A percentile compares a stretch with the other conserved stretches of the same genome.
phyloP scores from a whole-genome alignment of 2,329 filamentous ascomycete species.

The Fusarium sp. region DNA sequence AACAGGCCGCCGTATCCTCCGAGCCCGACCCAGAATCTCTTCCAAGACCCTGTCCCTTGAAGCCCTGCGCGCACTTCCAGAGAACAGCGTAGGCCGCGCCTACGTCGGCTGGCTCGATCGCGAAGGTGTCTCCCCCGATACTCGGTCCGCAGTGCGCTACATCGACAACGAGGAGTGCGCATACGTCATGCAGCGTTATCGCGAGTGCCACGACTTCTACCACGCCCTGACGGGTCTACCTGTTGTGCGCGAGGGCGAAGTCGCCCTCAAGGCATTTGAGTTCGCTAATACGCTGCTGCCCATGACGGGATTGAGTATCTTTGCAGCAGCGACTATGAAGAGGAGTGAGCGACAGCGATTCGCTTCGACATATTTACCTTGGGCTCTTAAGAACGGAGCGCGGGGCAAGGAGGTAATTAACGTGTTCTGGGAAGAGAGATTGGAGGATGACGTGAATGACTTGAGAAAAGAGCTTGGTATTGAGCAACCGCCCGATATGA shows the following conservation, averaged over 20 bases:
- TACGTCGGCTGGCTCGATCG: slow-evolving; percentile 94
- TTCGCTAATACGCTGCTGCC: slow-evolving; percentile 94
- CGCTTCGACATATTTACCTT: slow-evolving; percentile 82
- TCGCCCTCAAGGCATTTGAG: slow-evolving; percentile 98
- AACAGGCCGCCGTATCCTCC: slow-evolving; percentile 90
- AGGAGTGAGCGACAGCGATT: slow-evolving; percentile 82
- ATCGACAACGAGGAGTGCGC: slow-evolving; percentile 96
- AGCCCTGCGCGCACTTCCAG: slow-evolving; percentile 77
- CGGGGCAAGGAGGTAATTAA: slow-evolving; percentile 86
- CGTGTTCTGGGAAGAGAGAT: slow-evolving; percentile 96
- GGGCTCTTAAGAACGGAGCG: slow-evolving; percentile 88
- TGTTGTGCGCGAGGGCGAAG: slow-evolving; percentile 92
- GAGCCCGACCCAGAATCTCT: slow-evolving; percentile 88
- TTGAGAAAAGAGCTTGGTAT: slow-evolving; percentile 82
- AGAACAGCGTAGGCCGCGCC: slow-evolving; percentile 80
- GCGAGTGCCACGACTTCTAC: slow-evolving; percentile 98
- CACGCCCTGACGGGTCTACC: slow-evolving; percentile 94
- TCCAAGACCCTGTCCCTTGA: slow-evolving; percentile 76
- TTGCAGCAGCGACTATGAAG: slow-evolving; percentile 89
- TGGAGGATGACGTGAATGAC: slow-evolving; percentile 84
- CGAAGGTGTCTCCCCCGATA: slow-evolving; percentile 94
- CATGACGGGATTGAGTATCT: slow-evolving; percentile 90
- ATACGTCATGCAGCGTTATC: slow-evolving; percentile 98
- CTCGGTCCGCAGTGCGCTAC: slow-evolving; percentile 83
- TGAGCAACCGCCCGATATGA: slow-evolving; percentile 88